These are phyloP conservation scores for Leccinellum albellum DNA, from an alignment of 768 basidiomycete genomes.

Conservation along the genomic window DNA sequence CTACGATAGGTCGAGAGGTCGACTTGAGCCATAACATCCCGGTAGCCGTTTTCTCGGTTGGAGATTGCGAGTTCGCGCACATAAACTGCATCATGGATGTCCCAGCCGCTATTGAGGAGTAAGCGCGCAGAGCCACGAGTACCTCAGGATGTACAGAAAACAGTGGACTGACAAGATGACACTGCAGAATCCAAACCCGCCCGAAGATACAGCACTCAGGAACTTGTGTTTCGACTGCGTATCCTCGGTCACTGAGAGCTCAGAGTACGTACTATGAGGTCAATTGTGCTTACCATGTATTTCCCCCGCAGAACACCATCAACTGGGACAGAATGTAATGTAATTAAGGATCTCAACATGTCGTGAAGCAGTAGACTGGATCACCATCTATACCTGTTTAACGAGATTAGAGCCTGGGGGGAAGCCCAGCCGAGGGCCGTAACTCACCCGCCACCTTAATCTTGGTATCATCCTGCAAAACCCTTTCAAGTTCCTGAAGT, in stretches of 20 bases:
- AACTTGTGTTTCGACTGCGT: constrained; percentile 88
- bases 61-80: constrained; percentile 84
- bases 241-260: constrained; percentile 6
- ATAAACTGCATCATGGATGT: constrained; percentile 87
- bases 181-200: constrained; percentile 92
- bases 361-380: constrained; percentile 9
- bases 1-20: constrained; percentile 86
- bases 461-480: constrained; percentile 66
- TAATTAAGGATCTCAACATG: constrained; percentile 4
- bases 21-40: constrained; percentile 81
- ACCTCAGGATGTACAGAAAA: neutral
- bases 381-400: constrained; percentile 64
- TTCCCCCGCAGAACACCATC: constrained; percentile 96
- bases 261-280: neutral
- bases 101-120: constrained; percentile 64
- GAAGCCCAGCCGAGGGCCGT: neutral
- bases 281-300: constrained; percentile 59
- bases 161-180: constrained; percentile 73
- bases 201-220: constrained; percentile 68
- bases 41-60: constrained; percentile 88
- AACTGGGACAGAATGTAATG: constrained; percentile 41
- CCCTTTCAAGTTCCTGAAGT: constrained; percentile 50
- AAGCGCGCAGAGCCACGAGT: constrained; percentile 1
- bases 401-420: neutral
- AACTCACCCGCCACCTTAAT: constrained; percentile 88